Base-by-base conservation (phyloP, 345 rosid genomes). In the Salix dunnii region DNA sequence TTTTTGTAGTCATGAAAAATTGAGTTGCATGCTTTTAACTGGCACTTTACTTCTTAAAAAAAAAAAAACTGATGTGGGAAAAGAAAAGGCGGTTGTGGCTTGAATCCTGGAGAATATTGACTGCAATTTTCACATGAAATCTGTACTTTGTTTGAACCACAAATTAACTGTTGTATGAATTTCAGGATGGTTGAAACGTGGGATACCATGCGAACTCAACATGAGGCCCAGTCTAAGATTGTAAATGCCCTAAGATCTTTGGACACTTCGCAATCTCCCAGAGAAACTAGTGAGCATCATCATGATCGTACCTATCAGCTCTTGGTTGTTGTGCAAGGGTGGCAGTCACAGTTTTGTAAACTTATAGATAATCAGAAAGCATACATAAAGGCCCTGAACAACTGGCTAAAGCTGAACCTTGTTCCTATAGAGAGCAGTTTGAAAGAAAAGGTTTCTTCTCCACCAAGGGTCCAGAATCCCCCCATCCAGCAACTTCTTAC, bases 171-270 rank as follows among this genome's bases (percentile, higher is more conserved):
- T 25, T 70, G 30, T n/a, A 5, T 62, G 67, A 25, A 71, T 81
- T 86, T 80, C 84, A 96, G 99, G 85, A 92, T 96, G 99, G 90
- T 89, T 0, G 82, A 55, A 36, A 96, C 93, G 99, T 96, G 99
- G 99, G 91, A 78, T 6, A 73, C 84, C 79, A 93, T 96, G 97
- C 88, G 62, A 78, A 36, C 0, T 73, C 91, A 91, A 67, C 97
- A 93, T 43, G 87, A 90, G 62, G 80, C 63, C 75, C 99, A 96
- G 83, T 84, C 53, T 1, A 85, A 58, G 77, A 83, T 82, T 71
- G 92, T 81, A 58, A 55, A 27, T 48, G 71, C 80, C 27, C 74
- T 93, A 77, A 81, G 36, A 78, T 63, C 87, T 36, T 38, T 92
- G 74, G 90, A 92, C 40, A 49, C 70, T 40, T 84, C 89, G 3